These are phyloP conservation scores for Hygrophoropsis aurantiaca DNA, from an alignment of 768 basidiomycete species.

Conservation along the genomic window DNA sequence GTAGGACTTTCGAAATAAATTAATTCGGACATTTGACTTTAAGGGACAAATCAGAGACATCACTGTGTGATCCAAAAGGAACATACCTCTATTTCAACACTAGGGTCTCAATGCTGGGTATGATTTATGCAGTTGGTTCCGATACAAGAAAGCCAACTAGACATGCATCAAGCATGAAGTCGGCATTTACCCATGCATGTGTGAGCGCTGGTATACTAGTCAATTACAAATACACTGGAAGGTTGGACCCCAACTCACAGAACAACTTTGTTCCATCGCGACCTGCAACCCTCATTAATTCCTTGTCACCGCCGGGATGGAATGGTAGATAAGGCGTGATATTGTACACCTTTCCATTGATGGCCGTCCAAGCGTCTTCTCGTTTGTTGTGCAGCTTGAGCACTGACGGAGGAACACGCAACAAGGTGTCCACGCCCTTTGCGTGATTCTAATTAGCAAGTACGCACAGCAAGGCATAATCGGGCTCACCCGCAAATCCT, in stretches of 20 bases:
- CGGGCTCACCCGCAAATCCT: conserved; percentile 57
- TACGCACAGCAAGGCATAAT: too few relatives aligned
- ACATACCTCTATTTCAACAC: too few relatives aligned
- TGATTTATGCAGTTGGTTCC: conserved; percentile 52
- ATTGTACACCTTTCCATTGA: conserved; percentile 95
- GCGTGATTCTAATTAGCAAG: too few relatives aligned
- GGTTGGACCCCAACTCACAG: conserved; percentile 48
- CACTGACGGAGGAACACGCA: conserved; percentile 62
- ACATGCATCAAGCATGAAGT: conserved; percentile 92
- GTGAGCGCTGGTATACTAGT: too few relatives aligned
- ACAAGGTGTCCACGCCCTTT: conserved; percentile 66
- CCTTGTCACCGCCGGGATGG: conserved; percentile 93
- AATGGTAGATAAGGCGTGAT: conserved; percentile 88
- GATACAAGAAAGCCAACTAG: conserved; percentile 87
- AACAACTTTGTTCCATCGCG: conserved; percentile 94
- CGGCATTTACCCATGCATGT: conserved; percentile 86
- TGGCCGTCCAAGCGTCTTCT: conserved; percentile 90
- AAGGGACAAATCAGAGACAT: too few relatives aligned
- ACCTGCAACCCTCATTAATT: conserved; percentile 95
- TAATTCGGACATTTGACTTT: too few relatives aligned
- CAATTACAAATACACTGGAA: not conserved
- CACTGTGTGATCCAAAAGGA: too few relatives aligned
- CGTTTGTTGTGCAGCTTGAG: conserved; percentile 57
- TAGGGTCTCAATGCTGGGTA: too few relatives aligned
- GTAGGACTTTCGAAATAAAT: too few relatives aligned